Base-by-base conservation (phyloP, 192 early-diverging fungal genomes). In the Rhizoclosmatium globosum region DNA sequence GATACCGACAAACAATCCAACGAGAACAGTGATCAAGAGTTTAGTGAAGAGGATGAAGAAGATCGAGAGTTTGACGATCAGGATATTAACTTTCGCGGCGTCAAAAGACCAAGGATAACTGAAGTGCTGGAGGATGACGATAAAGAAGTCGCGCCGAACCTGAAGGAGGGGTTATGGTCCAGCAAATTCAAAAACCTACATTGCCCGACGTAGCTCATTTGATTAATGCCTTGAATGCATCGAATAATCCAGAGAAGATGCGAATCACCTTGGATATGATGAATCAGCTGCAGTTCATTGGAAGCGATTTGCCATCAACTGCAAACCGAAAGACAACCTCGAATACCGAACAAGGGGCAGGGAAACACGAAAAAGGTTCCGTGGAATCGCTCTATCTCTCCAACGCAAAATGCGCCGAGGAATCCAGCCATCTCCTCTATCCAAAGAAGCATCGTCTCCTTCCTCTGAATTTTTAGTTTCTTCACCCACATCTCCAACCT, bases 361-460 rank as follows among this genome's bases (percentile, higher is more conserved):
- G 39, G 13, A 74, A 74, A 47, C 73, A 21, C 23, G 73, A 74
- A 9, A 71, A 71, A 57, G 85, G 85, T 4, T 86, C 47, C 65
- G 77, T 38, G 85, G 85, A 4, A 86, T 86, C 44, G 85, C 85
- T 3, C 57, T 86, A 31, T 82, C 85, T n/a, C 74, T 86, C 3
- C 82, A 86, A 47, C 70, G 78, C 4, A 79, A 79, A 79, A 61
- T 79, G 66, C 67, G 77, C 6, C 66, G 64, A 13, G 76, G 65
- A 19, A 72, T 72, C 39, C 47, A 42, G 19, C 68, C 39, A 46
- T 41, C 62, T 65, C 74, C 9, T 13, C 57, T 21, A 21, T 13
- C 43, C 42, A 67, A 47, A 44, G 71, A 74, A 3, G 64, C 43
- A 7, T 38, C 17, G 0, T 53, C 62, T 47, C 74, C 74, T 19